Evolutionary conservation across 2,329 filamentous ascomycete genomes (phyloP).

Genomic region (Cercospora sp.): DNA sequence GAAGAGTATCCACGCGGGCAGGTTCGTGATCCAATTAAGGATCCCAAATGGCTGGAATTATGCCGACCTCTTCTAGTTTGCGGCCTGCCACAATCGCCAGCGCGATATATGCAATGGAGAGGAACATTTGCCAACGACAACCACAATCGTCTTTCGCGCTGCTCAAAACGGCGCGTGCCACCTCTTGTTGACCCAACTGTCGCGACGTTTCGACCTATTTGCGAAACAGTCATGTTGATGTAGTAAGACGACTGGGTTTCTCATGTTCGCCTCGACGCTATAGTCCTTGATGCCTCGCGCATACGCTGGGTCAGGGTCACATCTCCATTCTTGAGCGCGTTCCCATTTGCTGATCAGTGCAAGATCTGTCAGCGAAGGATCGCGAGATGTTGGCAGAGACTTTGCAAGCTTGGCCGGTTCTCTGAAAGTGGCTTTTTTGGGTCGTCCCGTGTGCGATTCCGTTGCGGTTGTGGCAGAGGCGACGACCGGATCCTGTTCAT

Average conservation of each 20-base stretch:
- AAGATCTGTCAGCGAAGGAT: not conserved
- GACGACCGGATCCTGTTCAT: not conserved
- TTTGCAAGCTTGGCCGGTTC: not conserved
- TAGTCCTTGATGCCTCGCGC: not conserved
- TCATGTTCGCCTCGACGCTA: constrained; percentile 3
- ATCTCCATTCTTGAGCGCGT: constrained; percentile 8
- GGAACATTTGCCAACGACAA: not conserved
- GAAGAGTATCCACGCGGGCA: not conserved
- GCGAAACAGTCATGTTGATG: not conserved
- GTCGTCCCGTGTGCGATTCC: not conserved
- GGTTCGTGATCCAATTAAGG: not conserved
- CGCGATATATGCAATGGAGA: not conserved
- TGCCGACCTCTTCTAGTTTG: not conserved
- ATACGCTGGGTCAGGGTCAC: constrained; percentile 3
- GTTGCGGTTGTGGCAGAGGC: not conserved
- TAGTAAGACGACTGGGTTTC: not conserved
- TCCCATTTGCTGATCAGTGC: not conserved
- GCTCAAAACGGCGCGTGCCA: constrained; percentile 9
- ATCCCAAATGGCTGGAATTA: not conserved
- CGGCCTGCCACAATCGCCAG: not conserved
- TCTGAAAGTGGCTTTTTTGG: not conserved
- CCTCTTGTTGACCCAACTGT: not conserved
- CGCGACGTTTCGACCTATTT: not conserved
- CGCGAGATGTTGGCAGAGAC: not conserved
- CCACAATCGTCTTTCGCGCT: not conserved